Evolutionary conservation across 805 yeast species (phyloP).

Genomic region (Candida koratica): DNA sequence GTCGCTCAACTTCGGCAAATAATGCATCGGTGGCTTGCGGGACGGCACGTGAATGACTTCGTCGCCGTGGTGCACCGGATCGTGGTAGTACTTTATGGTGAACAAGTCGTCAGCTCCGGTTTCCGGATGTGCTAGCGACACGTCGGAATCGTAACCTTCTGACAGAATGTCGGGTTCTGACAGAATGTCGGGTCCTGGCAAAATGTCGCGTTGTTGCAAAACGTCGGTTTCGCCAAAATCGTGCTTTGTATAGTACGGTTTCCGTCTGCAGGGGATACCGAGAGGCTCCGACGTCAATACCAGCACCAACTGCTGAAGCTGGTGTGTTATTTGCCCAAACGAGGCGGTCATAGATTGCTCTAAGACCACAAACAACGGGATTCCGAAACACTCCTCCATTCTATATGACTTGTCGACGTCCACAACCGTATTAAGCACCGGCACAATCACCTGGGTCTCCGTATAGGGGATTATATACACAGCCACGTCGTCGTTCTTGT

Average conservation of each 20-base stretch:
- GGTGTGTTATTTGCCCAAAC: constrained; percentile 53
- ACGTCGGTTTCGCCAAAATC: constrained; percentile 27
- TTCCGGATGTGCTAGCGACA: constrained; percentile 52
- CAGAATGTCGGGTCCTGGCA: background rate
- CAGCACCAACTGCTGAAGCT: constrained; percentile 43
- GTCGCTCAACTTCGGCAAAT: constrained; percentile 33
- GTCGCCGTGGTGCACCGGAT: constrained; percentile 11
- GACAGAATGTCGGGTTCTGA: background rate
- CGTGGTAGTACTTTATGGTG: constrained; percentile 33
- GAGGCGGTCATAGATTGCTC: constrained; percentile 50
- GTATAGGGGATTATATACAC: constrained; percentile 57
- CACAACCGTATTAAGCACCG: constrained; percentile 49
- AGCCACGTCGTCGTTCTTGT: constrained; percentile 57
- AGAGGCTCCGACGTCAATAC: constrained; percentile 21
- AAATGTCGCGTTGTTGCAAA: constrained; percentile 1
- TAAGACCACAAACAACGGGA: constrained; percentile 71
- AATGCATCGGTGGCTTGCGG: constrained; percentile 37
- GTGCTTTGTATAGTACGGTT: constrained; percentile 19
- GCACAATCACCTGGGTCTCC: constrained; percentile 43
- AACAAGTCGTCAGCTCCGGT: constrained; percentile 49
- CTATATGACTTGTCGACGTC: constrained; percentile 33
- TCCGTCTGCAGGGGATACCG: too few species aligned
- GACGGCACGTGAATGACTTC: constrained; percentile 44
- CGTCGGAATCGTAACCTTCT: constrained; percentile 36
- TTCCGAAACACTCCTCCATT: constrained; percentile 54